These are phyloP conservation scores for Agaricus sinodeliciosus DNA, from an alignment of 768 basidiomycete species.

Conservation along the genomic window DNA sequence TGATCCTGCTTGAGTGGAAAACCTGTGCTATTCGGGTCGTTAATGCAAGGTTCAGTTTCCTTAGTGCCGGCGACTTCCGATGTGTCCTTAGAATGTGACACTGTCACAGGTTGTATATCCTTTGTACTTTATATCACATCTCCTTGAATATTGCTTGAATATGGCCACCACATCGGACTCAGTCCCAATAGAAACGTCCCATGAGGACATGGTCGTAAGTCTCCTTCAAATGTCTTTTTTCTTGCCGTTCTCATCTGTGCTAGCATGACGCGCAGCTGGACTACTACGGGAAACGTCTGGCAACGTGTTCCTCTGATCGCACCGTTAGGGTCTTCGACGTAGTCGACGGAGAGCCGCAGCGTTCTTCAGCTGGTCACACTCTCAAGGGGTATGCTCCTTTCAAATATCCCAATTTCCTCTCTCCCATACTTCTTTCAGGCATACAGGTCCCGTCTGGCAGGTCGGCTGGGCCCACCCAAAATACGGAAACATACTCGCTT, in stretches of 20 bases:
- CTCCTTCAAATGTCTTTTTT: background rate
- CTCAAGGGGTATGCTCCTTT: slow-evolving; percentile 61
- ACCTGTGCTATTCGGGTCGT: too few species aligned
- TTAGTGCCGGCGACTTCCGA: too few species aligned
- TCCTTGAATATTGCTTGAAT: background rate
- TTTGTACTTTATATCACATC: too few species aligned
- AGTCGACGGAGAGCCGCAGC: slow-evolving; percentile 77
- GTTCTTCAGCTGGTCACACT: slow-evolving; percentile 56
- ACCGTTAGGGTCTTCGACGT: slow-evolving; percentile 95
- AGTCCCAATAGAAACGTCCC: slow-evolving; percentile 87
- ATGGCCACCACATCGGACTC: slow-evolving; percentile 53
- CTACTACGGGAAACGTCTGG: slow-evolving; percentile 95
- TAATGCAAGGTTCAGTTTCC: too few species aligned
- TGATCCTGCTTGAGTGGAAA: too few species aligned
- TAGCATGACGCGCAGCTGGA: slow-evolving; percentile 98
- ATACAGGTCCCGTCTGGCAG: slow-evolving; percentile 97
- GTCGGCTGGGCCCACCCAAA: slow-evolving; percentile 98
- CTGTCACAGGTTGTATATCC: too few species aligned
- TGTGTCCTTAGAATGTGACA: too few species aligned
- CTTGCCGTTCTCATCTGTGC: background rate
- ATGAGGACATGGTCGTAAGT: slow-evolving; percentile 98
- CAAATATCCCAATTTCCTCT: background rate
- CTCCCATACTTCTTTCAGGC: slow-evolving; percentile 38
- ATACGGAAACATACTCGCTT: slow-evolving; percentile 93
- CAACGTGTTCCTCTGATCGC: slow-evolving; percentile 94